Percentiles rank a stretch among this genome's conserved stretches.
Evolutionary conservation across 1,284 basidiomycete species (phyloP).

Genomic region (Sanghuangporus baumii): DNA sequence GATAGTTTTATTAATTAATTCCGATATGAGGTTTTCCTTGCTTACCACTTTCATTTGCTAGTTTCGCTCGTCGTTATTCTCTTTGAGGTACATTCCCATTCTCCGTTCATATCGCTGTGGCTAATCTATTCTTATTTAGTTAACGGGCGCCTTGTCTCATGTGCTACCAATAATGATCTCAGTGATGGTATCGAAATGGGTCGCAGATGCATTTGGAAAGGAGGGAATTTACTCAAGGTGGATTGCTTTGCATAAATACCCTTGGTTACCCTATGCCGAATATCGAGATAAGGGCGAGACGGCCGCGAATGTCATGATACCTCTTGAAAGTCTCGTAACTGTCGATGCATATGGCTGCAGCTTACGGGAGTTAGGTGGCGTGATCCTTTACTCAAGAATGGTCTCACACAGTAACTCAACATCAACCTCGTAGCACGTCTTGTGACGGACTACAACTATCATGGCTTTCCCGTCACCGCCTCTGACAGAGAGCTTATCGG

Average conservation of each 20-base stretch:
- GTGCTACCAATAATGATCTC: constrained; percentile 77
- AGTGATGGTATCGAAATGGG: constrained; percentile 73
- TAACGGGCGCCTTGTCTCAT: constrained; percentile 69
- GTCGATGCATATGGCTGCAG: constrained; percentile 44
- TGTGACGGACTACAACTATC: constrained; percentile 40
- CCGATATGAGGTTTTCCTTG: background rate
- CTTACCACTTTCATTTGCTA: constrained; percentile 22
- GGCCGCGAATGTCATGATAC: constrained; percentile 59
- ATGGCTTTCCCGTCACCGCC: constrained; percentile 57
- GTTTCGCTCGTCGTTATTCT: constrained; percentile 71
- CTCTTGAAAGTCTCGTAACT: constrained; percentile 42
- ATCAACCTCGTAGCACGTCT: constrained; percentile 28
- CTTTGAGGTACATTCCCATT: constrained; percentile 49
- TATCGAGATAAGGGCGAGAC: constrained; percentile 62
- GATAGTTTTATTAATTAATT: constrained; percentile 21
- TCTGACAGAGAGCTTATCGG: constrained; percentile 47
- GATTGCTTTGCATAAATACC: constrained; percentile 67
- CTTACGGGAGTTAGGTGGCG: constrained; percentile 43
- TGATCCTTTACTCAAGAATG: background rate
- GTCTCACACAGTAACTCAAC: background rate
- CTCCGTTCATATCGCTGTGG: background rate
- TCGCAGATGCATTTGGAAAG: constrained; percentile 63
- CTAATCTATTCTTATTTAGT: constrained; percentile 26
- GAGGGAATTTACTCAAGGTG: constrained; percentile 74
- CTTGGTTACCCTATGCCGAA: constrained; percentile 68